Evolutionary conservation across 768 basidiomycete genomes (phyloP).

Genomic region (Mycena amicta): DNA sequence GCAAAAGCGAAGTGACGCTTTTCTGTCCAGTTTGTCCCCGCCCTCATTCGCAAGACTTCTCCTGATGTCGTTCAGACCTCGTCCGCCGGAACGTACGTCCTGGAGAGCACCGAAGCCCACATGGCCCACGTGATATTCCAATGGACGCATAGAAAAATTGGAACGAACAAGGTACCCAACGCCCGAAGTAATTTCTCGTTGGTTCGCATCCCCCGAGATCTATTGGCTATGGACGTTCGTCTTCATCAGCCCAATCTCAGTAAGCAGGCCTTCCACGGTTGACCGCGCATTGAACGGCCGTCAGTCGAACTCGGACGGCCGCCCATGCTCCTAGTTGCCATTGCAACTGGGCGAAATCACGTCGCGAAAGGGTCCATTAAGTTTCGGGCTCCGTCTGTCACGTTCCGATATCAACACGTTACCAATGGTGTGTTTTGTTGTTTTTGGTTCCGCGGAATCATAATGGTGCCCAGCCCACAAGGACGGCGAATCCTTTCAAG

Average conservation of each 20-base stretch:
- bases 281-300: slow-evolving; percentile 4
- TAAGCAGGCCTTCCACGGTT: slow-evolving; percentile 24
- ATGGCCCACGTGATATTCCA: slow-evolving; percentile 68
- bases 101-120: slow-evolving; percentile 69
- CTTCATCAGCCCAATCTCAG: slow-evolving; percentile 60
- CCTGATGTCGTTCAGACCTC: slow-evolving; percentile 53
- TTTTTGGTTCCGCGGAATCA: neutral
- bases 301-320: slow-evolving; percentile 69
- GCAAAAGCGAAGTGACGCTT: slow-evolving; percentile 57
- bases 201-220: slow-evolving; percentile 66
- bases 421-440: slow-evolving; percentile 34
- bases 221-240: slow-evolving; percentile 61
- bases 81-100: slow-evolving; percentile 64
- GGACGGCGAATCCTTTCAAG: slow-evolving; percentile 33
- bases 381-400: slow-evolving; percentile 56
- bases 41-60: no score
- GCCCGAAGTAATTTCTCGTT: slow-evolving; percentile 39
- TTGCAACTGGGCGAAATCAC: slow-evolving; percentile 74
- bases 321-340: slow-evolving; percentile 52
- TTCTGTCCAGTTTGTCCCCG: slow-evolving; percentile 75
- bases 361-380: slow-evolving; percentile 56
- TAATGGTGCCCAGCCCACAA: slow-evolving; percentile 27
- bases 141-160: slow-evolving; percentile 53
- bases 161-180: slow-evolving; percentile 27
- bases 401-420: slow-evolving; percentile 50